A percentile compares a stretch with the other conserved stretches of the same genome.
phyloP scores from a whole-genome alignment of 139 green algal genomes.

The Tetraselmis striata region DNA sequence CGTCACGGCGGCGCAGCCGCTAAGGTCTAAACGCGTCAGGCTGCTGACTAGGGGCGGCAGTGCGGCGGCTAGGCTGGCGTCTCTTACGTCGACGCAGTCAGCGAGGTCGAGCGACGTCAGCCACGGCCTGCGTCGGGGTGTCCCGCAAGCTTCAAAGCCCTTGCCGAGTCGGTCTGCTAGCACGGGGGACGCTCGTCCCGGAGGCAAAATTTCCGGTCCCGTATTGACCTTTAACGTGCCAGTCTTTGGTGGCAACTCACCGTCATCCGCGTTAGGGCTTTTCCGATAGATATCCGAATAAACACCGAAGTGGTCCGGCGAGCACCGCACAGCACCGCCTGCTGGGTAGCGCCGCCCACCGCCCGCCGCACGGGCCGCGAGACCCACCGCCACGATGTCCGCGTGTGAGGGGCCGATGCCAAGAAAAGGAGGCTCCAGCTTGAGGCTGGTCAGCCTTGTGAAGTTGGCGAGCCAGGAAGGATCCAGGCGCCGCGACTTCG shows the following conservation, averaged over 20 bases:
- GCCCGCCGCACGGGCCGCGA: too few species aligned
- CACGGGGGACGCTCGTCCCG: too few species aligned
- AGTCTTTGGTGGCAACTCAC: too few species aligned
- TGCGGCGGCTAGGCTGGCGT: background rate
- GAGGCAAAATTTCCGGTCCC: too few species aligned
- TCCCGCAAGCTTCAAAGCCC: too few species aligned
- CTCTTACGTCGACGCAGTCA: background rate
- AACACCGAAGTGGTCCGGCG: background rate
- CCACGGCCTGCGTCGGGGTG: too few species aligned
- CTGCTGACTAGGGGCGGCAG: background rate
- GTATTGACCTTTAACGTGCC: too few species aligned
- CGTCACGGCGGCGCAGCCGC: background rate
- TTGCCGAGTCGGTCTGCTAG: background rate
- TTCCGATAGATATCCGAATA: background rate
- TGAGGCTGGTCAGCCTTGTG: background rate
- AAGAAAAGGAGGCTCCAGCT: background rate
- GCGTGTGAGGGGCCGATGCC: background rate
- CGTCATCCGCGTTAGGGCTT: background rate
- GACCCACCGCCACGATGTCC: background rate
- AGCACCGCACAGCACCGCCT: background rate
- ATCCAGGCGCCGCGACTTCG: too few species aligned
- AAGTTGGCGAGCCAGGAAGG: background rate
- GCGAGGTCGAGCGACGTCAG: background rate
- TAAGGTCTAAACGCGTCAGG: background rate
- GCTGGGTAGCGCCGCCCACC: too few species aligned